Evolutionary conservation across 2,329 filamentous ascomycete genomes (phyloP).

Genomic region (Sphaerostilbella broomeana): DNA sequence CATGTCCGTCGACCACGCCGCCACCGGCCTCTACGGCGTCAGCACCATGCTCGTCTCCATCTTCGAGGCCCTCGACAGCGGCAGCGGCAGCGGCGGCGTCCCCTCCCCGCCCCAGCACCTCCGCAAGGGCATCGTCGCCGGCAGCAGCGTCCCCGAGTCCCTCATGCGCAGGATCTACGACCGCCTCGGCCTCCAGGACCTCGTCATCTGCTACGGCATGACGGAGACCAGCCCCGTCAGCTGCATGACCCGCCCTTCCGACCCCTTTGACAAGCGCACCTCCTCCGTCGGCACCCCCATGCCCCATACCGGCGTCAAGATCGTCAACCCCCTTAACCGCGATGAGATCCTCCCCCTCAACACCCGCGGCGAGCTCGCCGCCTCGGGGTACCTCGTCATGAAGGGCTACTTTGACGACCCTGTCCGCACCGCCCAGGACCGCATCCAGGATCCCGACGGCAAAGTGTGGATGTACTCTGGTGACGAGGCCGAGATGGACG

Average conservation of each 20-base stretch:
- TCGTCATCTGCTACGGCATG: constrained; percentile 96
- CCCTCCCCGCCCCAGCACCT: constrained; percentile 44
- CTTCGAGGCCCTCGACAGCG: constrained; percentile 62
- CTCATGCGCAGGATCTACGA: constrained; percentile 72
- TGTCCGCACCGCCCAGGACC: constrained; percentile 60
- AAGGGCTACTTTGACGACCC: constrained; percentile 81
- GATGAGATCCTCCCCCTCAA: constrained; percentile 54
- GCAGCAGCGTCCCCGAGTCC: constrained; percentile 73
- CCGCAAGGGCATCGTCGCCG: constrained; percentile 86
- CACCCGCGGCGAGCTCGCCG: constrained; percentile 71
- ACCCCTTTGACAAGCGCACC: constrained; percentile 67
- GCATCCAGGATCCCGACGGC: constrained; percentile 36
- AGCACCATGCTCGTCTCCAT: constrained; percentile 92
- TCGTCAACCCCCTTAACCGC: constrained; percentile 64
- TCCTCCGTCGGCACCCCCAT: constrained; percentile 72
- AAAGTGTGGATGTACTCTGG: constrained; percentile 83
- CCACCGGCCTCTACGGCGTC: constrained; percentile 74
- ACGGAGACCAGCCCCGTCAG: constrained; percentile 77
- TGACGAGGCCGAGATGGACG: constrained; percentile 83
- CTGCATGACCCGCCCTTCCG: constrained; percentile 74
- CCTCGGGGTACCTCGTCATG: constrained; percentile 84
- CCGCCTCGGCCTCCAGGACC: constrained; percentile 66
- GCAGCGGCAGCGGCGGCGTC: constrained; percentile 20
- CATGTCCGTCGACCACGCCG: constrained; percentile 46
- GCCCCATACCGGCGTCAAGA: constrained; percentile 70